Evolutionary conservation across 768 basidiomycete genomes (phyloP), one percentile per base, ranked within the genome.

Genomic region (Dentipellis fragilis): DNA sequence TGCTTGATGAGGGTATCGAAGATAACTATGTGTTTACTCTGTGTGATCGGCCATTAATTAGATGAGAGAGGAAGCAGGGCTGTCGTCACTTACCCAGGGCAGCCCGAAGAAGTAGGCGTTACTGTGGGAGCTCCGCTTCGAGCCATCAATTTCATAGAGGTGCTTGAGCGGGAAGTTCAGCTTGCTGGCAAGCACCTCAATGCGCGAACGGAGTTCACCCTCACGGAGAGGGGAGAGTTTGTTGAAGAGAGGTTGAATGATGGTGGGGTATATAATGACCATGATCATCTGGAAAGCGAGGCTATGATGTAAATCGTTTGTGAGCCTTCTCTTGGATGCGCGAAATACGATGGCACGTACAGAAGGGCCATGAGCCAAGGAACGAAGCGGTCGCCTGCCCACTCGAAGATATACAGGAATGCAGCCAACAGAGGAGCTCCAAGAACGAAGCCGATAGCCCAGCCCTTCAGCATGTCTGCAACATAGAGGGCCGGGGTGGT

Each of bases 31-130:
- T 93, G 91, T 63, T 93, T 93, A 72, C 84, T 88, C 87, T 89
- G 59, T 19, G 2, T 37, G 29, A n/a, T n/a, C 39, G 19, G 54
- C 45, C 10, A 23, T 42, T 16, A 5, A 19, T 45, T 3, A 10
- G 17, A 37, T 19, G 19, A 8, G 7, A 35, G 55, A 11, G 22
- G 49, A n/a, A 38, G 49, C 39, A 42, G 10, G n/a, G 42, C 37
- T 2, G 45, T 19, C 0, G 70, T 75, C 0, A 72, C 75, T 42
- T 51, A 90, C 91, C 87, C 93, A 94, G 1, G 94, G 95, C 11
- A 97, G 79, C 57, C 95, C 95, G 61, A 93, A 97, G 77, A 97
- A 97, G 73, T 96, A 98, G n/a, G 94, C 94, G 62, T 97, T 97
- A 62, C 86, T 89, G 71, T 99, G 95, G 2, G 90, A 87, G 70